Evolutionary conservation across 2,329 filamentous ascomycete genomes (phyloP), one percentile per base, ranked within the genome.

Genomic region (Neonectria neomacrospora): DNA sequence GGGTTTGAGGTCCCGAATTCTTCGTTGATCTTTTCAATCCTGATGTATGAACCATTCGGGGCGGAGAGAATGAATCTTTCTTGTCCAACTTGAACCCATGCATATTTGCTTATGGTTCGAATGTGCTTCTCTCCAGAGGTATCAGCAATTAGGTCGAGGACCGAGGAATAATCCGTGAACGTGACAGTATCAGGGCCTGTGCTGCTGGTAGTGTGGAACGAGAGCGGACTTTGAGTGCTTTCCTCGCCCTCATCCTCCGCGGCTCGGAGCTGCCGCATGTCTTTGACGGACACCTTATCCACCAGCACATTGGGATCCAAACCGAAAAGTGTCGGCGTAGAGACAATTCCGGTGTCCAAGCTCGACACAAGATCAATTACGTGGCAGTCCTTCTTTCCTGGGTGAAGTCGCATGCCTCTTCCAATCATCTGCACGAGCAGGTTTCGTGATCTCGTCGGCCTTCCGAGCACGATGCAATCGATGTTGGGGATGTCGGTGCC

Each of bases 401-500:
- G 83, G 75, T 93, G 86, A 41, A 97, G 80, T 44, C 96, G 88
- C 88, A 99, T 92, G 5, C 96, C 96, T 71, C 96, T 87, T 1
- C 96, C 96, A 65, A 99, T 97, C 96, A 99, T 99, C 78, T 99
- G 96, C 1, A 98, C 89, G 1, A 99, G 86, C 2, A 99, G 82
- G 71, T 97, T 98, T n/a, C 92, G 89, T 16, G 96, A 98, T 70
- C 90, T 90, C 1, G 96, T 99, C 0, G 96, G 96, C 23, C 96
- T 85, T 3, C 91, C 94, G 9, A 99, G 85, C 9, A 99, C 76
- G 23, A 99, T 88, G 74, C 96, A 98, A 80, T 99, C 96, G 68
- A 99, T 92, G 75, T 97, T 97, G 6, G 96, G 96, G 32, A 99
- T 97, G 74, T 99, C 96, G 1, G 96, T 99, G 2, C 96, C 96